Base-by-base conservation (phyloP, 2,329 filamentous ascomycete species). In the Nannizziopsis arthrosporioides region DNA sequence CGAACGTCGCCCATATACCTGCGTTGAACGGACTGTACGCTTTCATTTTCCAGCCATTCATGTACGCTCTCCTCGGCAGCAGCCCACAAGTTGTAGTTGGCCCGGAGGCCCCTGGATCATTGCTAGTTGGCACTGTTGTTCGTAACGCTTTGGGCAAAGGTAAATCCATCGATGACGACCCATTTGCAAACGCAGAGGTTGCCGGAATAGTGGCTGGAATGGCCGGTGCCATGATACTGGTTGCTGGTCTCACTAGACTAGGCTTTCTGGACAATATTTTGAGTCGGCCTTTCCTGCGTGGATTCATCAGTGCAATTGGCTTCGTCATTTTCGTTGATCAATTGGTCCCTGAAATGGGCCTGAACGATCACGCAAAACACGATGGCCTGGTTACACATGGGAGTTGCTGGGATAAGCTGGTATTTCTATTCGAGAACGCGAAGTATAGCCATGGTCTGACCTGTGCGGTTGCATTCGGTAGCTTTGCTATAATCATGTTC, bases 291-390 rank as follows among this genome's bases (percentile, higher is more conserved):
- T 96, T 98, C 58, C 68, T 96, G 48, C 76, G 92, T 51, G 92
- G 92, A 0, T 98, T 98, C 68, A 95, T 98, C 67, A 94, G 86
- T 49, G 92, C 92, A 44, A 93, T 98, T 62, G 92, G 92, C 42
- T 85, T 95, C 48, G 89, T 96, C 55, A 96, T 98, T 61, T 80
- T 93, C 35, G 86, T 96, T 32, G 92, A 96, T 63, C 92, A 98
- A 67, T 71, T 94, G 39, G 85, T 95, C 46, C 89, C 90, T 0
- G 88, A 96, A 65, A 75, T 94, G 58, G 92, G 92, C 0, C 73
- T 98, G 17, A 75, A 73, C 34, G 69, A 74, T 1, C 66, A 80
- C 14, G 85, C 88, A 0, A 79, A 78, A 45, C 68, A 82, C 12
- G 61, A 65, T 2, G 70, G 71, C 1, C 74, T 77, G n/a, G 77